These are phyloP conservation scores for Arthroderma sp. DNA, from an alignment of 2,329 filamentous ascomycete genomes.

Conservation along the genomic window DNA sequence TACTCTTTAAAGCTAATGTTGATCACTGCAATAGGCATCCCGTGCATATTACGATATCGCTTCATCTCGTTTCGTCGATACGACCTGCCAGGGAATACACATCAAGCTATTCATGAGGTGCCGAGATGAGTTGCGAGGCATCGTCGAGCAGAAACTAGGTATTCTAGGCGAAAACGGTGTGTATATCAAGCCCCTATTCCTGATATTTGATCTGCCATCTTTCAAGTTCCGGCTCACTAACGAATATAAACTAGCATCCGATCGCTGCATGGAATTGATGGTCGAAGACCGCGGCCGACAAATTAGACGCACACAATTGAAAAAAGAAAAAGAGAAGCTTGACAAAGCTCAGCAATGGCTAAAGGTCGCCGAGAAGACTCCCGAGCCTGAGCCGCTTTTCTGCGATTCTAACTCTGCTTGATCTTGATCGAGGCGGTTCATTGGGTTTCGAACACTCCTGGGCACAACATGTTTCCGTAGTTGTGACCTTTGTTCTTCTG, in stretches of 20 bases:
- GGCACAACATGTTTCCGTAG: neutral
- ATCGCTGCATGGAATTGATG: constrained; percentile 28
- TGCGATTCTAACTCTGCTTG: neutral
- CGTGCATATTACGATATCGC: constrained; percentile 32
- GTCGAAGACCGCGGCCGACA: constrained; percentile 28
- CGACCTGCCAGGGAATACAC: constrained; percentile 28
- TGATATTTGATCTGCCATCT: neutral
- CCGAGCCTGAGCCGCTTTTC: constrained; percentile 4
- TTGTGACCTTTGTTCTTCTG: no score
- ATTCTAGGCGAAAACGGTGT: constrained; percentile 25
- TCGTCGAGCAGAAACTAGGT: constrained; percentile 22
- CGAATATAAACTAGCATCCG: constrained; percentile 18
- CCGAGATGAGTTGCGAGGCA: constrained; percentile 21
- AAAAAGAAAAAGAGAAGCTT: constrained; percentile 26
- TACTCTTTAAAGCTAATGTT: neutral
- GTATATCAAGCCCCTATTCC: constrained; percentile 2
- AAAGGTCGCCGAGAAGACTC: neutral
- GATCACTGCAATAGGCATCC: constrained; percentile 19
- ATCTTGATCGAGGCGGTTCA: neutral
- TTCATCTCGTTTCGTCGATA: constrained; percentile 29
- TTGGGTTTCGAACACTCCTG: no score
- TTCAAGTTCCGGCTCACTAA: neutral
- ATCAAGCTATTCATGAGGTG: constrained; percentile 28
- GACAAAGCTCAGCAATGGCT: constrained; percentile 23
- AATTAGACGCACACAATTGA: constrained; percentile 21